These are phyloP conservation scores for Capillidium rhysosporum DNA, from an alignment of 371 early-diverging fungal species.

Conservation along the genomic window DNA sequence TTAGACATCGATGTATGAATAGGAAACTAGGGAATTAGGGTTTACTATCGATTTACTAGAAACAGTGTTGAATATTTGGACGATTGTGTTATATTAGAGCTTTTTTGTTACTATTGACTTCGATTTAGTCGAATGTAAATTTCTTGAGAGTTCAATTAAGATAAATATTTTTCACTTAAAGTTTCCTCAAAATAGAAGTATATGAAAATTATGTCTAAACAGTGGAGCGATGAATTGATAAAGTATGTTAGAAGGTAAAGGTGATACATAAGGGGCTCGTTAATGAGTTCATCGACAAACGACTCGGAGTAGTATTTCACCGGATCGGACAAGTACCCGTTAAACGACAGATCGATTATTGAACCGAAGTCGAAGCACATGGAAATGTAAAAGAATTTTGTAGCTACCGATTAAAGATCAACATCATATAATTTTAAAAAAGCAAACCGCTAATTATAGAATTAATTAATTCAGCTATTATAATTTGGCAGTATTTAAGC, in stretches of 20 bases:
- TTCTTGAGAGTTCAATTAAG: too few species aligned
- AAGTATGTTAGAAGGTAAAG: conserved; percentile 78
- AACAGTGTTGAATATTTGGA: background rate
- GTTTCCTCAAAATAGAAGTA: conserved; percentile 60
- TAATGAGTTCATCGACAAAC: conserved; percentile 26
- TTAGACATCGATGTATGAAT: too few species aligned
- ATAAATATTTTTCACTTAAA: background rate
- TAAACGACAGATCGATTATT: conserved; percentile 47
- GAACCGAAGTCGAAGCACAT: conserved; percentile 7
- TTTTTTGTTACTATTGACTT: background rate
- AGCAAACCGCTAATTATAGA: conserved; percentile 36
- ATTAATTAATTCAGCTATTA: conserved; percentile 70
- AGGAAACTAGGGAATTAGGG: too few species aligned
- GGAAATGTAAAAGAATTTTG: conserved; percentile 5
- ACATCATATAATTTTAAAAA: background rate
- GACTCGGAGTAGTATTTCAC: conserved; percentile 34
- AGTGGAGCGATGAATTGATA: conserved; percentile 32
- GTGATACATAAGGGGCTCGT: conserved; percentile 31
- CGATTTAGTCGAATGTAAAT: too few species aligned
- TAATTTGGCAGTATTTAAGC: conserved; percentile 63
- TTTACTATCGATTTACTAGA: background rate
- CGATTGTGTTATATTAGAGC: background rate
- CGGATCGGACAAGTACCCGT: conserved; percentile 62
- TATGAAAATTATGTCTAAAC: conserved; percentile 41
- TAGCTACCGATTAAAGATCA: background rate